Base-by-base conservation (phyloP, 1,284 basidiomycete species). In the Boletus semigastroideus region DNA sequence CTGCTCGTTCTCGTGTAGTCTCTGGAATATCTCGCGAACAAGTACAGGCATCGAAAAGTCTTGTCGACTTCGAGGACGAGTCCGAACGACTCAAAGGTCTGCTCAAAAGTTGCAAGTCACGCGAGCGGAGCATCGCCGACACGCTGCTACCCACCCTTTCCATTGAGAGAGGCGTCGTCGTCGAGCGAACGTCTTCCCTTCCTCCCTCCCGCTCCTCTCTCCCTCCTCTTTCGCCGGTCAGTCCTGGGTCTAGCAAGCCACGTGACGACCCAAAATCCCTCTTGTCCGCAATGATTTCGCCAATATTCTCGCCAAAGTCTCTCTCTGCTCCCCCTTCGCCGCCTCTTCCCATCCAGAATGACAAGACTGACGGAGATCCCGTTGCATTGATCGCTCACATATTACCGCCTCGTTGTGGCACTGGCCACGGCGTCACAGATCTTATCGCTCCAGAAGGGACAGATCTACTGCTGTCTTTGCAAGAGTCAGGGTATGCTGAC, bases 31-130 rank as follows among this genome's bases (percentile, higher is more conserved):
- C 81, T 4, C 73, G 73, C 13, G 84, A 88, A 56, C 79, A 78
- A 55, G 86, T 52, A 4, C 67, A 69, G 43, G 64, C 65, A 2
- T 50, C 86, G 0, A 88, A 82, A 69, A 87, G 83, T 59, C 84
- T 79, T 59, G 83, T 90, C 4, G 88, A 91, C 60, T 89, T 83
- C 52, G 88, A 90, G 4, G 86, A 89, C 39, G 89, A 91, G 63
- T 76, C 84, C 6, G 84, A 82, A 50, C 83, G 82, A 58, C 74
- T 91, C 55, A 88, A 87, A 62, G 84, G 80, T 36, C 74, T 90
- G 65, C 67, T 91, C 28, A 83, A 82, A 60, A 79, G 78, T 20
- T 78, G 69, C 44, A 78, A 79, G 42, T 75, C 60, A 12, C 66
- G 64, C 44, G 66, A 63, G 25, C 57, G 68, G 14, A 30, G 62